Conservation (phyloP, 495 filamentous ascomycete species). For the Trichoderma gamsii region DNA sequence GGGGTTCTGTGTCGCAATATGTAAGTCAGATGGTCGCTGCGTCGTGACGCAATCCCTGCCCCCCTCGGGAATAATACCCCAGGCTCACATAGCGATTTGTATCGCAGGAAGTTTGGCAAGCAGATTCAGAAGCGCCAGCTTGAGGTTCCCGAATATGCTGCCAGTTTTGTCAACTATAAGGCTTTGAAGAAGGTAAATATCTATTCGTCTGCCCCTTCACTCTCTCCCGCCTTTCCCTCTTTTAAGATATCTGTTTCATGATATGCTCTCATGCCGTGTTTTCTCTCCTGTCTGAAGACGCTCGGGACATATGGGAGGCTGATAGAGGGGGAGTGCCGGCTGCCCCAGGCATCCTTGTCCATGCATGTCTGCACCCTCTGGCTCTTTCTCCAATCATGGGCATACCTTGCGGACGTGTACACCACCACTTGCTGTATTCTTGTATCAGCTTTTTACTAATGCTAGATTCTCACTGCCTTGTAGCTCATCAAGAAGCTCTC, state of each 20-base stretch:
- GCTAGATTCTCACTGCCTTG: constrained; percentile 16
- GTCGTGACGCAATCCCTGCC: constrained; percentile 3
- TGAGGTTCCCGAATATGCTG: constrained; percentile 97
- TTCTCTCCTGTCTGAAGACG: not conserved
- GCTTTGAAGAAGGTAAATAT: constrained; percentile 85
- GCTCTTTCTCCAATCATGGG: not conserved
- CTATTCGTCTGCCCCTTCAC: not conserved
- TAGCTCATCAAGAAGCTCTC: constrained; percentile 98
- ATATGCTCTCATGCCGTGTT: not conserved
- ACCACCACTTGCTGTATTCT: not conserved
- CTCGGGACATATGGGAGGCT: not conserved
- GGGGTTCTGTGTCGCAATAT: constrained; percentile 27
- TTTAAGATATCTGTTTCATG: not conserved
- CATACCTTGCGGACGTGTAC: constrained; percentile 2
- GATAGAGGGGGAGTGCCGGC: constrained; percentile 3
- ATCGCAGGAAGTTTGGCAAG: constrained; percentile 94
- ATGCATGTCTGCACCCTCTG: constrained; percentile 5
- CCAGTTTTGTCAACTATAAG: constrained; percentile 99
- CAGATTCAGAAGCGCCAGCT: constrained; percentile 97
- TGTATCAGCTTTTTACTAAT: constrained; percentile 26
- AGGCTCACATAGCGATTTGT: constrained; percentile 1
- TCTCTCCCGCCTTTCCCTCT: constrained; percentile 17
- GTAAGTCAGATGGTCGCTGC: constrained; percentile 23
- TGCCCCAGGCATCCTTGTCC: not conserved
- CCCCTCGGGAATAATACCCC: not conserved